Conservation (phyloP, 352 stramenopile species). For the Globisporangium cylindrosporum region DNA sequence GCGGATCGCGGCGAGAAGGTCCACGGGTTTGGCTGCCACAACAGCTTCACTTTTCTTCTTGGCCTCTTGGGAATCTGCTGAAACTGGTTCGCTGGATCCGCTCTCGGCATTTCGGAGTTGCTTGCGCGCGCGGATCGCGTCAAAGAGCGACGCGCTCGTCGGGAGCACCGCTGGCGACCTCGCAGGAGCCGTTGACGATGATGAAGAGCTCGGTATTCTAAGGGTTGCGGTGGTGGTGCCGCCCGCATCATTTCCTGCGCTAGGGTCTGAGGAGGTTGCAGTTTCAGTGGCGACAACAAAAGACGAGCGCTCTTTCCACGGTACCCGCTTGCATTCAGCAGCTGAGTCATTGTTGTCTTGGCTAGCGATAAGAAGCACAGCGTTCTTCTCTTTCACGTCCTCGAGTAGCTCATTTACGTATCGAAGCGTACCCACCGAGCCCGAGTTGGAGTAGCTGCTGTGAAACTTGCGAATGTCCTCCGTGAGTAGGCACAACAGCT, state of each 20-base stretch:
- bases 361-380: not conserved
- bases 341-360: not conserved
- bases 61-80: not conserved
- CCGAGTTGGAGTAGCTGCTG: not conserved
- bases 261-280: not conserved
- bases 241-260: not conserved
- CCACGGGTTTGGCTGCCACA: slow-evolving; percentile 18
- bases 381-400: slow-evolving; percentile 45
- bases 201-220: not conserved
- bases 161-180: slow-evolving; percentile 6
- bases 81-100: not conserved
- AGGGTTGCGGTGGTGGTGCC: not conserved
- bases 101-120: slow-evolving; percentile 15
- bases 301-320: slow-evolving; percentile 29
- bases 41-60: not conserved
- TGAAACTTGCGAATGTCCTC: slow-evolving; percentile 30
- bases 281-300: not conserved
- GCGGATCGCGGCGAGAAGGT: slow-evolving; percentile 70
- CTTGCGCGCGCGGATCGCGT: slow-evolving; percentile 43
- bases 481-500: slow-evolving; percentile 28
- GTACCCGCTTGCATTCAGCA: slow-evolving; percentile 20
- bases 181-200: not conserved
- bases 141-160: slow-evolving; percentile 41
- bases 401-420: slow-evolving; percentile 34
- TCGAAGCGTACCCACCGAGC: slow-evolving; percentile 17